Evolutionary conservation across 2,329 filamentous ascomycete species (phyloP), one percentile per base, ranked within the genome.

Genomic region (Calonectria pseudoreteaudii): DNA sequence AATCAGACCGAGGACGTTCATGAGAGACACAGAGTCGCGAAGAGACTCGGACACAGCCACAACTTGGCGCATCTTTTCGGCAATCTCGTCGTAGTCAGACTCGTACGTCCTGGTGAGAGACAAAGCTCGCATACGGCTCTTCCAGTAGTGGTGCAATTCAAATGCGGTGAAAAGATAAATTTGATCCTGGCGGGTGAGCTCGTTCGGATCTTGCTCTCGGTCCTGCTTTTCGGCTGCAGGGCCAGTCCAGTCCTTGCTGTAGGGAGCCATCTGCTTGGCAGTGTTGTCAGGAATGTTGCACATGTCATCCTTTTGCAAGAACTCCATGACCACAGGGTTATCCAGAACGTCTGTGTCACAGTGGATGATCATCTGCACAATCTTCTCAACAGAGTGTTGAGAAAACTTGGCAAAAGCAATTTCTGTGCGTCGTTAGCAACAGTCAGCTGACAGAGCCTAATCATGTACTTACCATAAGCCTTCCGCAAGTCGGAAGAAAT

Each of bases 141-240:
- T 98, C 97, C 97, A 99, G 87, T 99, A 99, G 83, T 98, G 96
- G 79, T 98, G 95, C 77, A 98, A 88, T 84, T 99, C 97, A 81
- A 94, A 98, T 1, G 96, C 95, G 6, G 97, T 98, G 83, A 93
- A 94, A 31, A 99, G 88, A 83, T 96, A 99, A 71, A 99, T 94
- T 85, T 98, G 96, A 86, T 99, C 97, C 84, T 98, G 95, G 75
- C 96, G 90, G 3, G 96, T 98, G 68, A 99, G 91, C 82, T 99
- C 97, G 8, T 84, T 85, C 0, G 96, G 96, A 84, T 98, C 96
- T 81, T 94, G 91, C 83, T 99, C 97, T 69, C 96, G 92, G 76
- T 90, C 90, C 68, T 95, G 93, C 73, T 91, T 93, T 74, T 91
- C 89, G 30, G 95, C 95, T 82, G 96, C 94, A 2, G 95, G 94